Base-by-base conservation (phyloP, 805 yeast species). In the Myxozyma neotropica region DNA sequence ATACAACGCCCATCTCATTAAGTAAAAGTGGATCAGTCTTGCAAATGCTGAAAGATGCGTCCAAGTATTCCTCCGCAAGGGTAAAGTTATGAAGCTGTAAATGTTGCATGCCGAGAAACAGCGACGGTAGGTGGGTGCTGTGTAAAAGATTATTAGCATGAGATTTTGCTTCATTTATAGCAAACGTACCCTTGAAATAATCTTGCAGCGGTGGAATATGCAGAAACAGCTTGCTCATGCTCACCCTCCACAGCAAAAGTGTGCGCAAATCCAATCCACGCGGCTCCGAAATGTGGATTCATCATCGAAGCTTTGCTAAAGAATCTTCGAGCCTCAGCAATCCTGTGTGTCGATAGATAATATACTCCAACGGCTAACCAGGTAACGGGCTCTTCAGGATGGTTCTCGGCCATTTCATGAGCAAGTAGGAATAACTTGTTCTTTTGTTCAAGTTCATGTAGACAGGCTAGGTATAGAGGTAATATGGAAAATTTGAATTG, bases 241-340 rank as follows among this genome's bases (percentile, higher is more conserved):
- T 94, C 99, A n/a, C 97, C 96, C 72, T 94, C 99, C 2, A 89
- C 86, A 0, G 97, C 97, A 81, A 92, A 94, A 0, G 98, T 92
- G 70, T 93, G 98, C 0, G 98, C 98, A 76, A 94, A 94, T 1
- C 97, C 99, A 35, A 94, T 85, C 99, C 99, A 94, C 1, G 98
- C 96, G 53, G 89, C 93, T 0, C 94, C 95, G 75, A 89, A 91
- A 66, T 86, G 88, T 2, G 99, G 95, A 68, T 90, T 87, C 61
- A 92, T 73, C 66, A 91, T 79, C 0, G 97, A 89, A 0, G 97
- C 92, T 71, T 89, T 91, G 42, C 94, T 86, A 74, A 91, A 94
- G 70, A 82, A 90, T 64, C 87, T 82, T 59, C 99, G 78, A 0
- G 98, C 96, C 65, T 92, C 97, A 4, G 84, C 72, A 12, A 88